Conservation (phyloP, 2,329 filamentous ascomycete species). For the Nakataea oryzae region DNA sequence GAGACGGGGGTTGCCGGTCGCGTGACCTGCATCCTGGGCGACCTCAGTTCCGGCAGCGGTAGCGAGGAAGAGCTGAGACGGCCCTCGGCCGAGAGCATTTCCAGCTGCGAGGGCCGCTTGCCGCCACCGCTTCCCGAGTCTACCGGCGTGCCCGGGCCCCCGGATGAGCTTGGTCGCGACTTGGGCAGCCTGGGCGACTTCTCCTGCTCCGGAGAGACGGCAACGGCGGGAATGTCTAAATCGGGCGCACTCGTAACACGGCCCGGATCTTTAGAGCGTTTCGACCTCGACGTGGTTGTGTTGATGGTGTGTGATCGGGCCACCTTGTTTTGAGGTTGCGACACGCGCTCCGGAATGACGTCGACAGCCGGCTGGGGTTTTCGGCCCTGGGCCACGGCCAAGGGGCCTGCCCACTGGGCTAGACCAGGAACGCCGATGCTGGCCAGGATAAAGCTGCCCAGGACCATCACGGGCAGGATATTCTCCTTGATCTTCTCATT, state of each 20-base stretch:
- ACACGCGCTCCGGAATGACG: conserved; percentile 18
- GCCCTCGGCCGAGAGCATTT: conserved; percentile 44
- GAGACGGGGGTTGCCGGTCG: conserved; percentile 48
- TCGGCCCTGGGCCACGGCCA: conserved; percentile 72
- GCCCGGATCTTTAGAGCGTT: conserved; percentile 33
- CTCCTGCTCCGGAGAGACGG: conserved; percentile 7
- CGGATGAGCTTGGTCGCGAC: background rate
- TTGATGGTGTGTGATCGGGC: conserved; percentile 60
- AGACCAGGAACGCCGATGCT: conserved; percentile 66
- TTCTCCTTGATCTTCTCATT: conserved; percentile 76
- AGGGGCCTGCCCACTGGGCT: conserved; percentile 67
- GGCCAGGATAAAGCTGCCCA: conserved; percentile 70
- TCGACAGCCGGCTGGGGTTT: conserved; percentile 53
- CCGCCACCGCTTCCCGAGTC: background rate
- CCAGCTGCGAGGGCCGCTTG: conserved; percentile 32
- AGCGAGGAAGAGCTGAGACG: conserved; percentile 59
- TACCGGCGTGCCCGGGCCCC: conserved; percentile 2
- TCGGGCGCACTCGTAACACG: conserved; percentile 35
- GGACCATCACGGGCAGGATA: conserved; percentile 66
- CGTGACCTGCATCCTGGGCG: conserved; percentile 34
- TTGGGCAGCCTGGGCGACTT: conserved; percentile 5
- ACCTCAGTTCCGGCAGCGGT: conserved; percentile 50
- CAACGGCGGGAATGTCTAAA: conserved; percentile 11
- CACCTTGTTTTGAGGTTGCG: background rate
- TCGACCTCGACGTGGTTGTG: conserved; percentile 36